Conservation (phyloP, 805 yeast species). For the Candida patagonica region DNA sequence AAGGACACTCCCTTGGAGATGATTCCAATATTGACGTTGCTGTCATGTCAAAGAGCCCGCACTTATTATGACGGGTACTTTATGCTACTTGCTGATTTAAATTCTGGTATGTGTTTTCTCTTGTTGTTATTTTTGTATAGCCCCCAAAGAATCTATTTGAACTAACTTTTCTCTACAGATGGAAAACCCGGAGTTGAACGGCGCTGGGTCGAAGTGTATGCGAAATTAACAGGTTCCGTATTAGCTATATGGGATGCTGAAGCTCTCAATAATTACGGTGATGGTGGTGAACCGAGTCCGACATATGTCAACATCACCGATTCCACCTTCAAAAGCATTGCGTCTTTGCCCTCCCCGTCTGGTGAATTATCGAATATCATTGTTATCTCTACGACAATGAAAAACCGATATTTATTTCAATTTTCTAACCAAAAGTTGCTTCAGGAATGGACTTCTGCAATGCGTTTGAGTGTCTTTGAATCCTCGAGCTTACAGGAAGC, state of each 20-base stretch:
- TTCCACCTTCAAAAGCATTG: conserved; percentile 70
- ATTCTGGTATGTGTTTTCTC: conserved; percentile 10
- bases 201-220: conserved; percentile 88
- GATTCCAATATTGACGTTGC: conserved; percentile 59
- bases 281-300: conserved; percentile 57
- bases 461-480: conserved; percentile 74
- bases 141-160: neutral
- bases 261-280: conserved; percentile 42
- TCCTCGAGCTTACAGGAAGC: conserved; percentile 83
- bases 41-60: conserved; percentile 61
- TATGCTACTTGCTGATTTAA: conserved; percentile 32
- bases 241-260: conserved; percentile 79
- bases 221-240: conserved; percentile 82
- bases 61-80: conserved; percentile 50
- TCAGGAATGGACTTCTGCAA: conserved; percentile 72
- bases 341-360: conserved; percentile 50
- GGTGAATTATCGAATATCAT: conserved; percentile 69
- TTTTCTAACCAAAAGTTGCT: conserved; percentile 57
- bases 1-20: conserved; percentile 50
- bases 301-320: conserved; percentile 86
- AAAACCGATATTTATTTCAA: conserved; percentile 78
- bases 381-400: conserved; percentile 85
- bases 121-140: conserved; percentile 1
- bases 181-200: conserved; percentile 74
- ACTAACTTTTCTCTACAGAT: conserved; percentile 39